Percentiles rank a stretch among this genome's conserved stretches.
These are phyloP conservation scores for Trypanosoma cruzi DNA, from an alignment of 208 protist genomes.

Conservation along the genomic window DNA sequence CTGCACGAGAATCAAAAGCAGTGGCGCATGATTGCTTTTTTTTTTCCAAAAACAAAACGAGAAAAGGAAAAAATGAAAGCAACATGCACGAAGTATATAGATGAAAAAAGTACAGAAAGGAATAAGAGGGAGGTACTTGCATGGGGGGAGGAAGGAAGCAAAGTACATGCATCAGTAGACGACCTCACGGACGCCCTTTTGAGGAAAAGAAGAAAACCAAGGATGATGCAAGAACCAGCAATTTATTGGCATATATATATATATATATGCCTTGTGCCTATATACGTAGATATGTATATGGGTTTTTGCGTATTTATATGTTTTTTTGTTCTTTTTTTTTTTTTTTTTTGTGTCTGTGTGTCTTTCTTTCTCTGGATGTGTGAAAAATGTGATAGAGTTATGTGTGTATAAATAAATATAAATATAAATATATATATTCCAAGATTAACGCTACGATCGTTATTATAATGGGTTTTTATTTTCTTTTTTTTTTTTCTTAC, in stretches of 20 bases:
- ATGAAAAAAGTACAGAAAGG: background rate
- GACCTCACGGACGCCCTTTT: background rate
- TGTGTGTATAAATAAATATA: too few relatives aligned
- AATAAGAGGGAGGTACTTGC: background rate
- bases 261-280: background rate
- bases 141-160: background rate
- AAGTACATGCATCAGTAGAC: background rate
- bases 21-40: background rate
- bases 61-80: background rate
- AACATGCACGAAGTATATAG: background rate
- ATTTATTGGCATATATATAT: background rate
- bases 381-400: too few relatives aligned
- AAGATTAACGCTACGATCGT: too few relatives aligned
- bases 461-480: conserved; percentile 13
- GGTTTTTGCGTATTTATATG: background rate
- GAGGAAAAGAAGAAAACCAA: background rate
- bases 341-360: background rate
- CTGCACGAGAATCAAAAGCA: background rate
- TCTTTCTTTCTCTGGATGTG: background rate
- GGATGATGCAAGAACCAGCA: background rate
- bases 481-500: conserved; percentile 3
- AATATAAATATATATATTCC: too few relatives aligned
- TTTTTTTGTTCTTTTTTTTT: conserved; percentile 9
- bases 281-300: background rate
- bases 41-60: background rate